phyloP scores from a whole-genome alignment of 148 eudicot species.

The Oxyria digyna region DNA sequence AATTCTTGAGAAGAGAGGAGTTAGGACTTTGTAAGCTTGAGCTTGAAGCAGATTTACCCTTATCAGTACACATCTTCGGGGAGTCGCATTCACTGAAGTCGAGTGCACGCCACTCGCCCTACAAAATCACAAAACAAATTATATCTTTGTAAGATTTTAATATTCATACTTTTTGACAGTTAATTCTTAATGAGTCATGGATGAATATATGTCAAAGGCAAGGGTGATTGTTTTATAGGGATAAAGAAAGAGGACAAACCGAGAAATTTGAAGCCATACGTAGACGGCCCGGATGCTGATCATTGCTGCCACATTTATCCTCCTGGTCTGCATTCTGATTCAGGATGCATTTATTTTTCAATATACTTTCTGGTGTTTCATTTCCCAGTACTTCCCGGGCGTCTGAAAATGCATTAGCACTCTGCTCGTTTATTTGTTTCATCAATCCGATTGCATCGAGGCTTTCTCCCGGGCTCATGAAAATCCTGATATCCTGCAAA shows the following conservation, averaged over 20 bases:
- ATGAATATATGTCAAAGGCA: neutral
- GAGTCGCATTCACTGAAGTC: constrained; percentile 11
- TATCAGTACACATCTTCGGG: constrained; percentile 3
- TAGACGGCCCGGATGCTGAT: constrained; percentile 17
- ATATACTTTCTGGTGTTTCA: constrained; percentile 71
- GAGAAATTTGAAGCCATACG: constrained; percentile 28
- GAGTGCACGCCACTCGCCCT: constrained; percentile 16
- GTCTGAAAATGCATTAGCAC: constrained; percentile 71
- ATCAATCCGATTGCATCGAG: constrained; percentile 81
- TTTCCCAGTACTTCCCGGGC: constrained; percentile 75
- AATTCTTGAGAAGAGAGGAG: constrained; percentile 27
- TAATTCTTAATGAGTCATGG: neutral
- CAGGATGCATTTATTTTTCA: constrained; percentile 28
- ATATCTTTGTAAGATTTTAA: neutral
- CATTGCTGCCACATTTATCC: constrained; percentile 10
- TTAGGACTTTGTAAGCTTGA: constrained; percentile 25
- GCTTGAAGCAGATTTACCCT: constrained; percentile 7
- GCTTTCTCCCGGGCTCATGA: constrained; percentile 70
- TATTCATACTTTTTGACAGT: neutral
- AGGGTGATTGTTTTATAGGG: too few relatives aligned
- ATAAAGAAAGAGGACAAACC: constrained; percentile 21
- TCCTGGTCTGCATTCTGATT: constrained; percentile 23
- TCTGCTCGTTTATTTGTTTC: constrained; percentile 75
- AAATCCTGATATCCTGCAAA: constrained; percentile 66
- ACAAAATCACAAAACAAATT: neutral